Base-by-base conservation (phyloP, 75 land plant genomes). In the Cryptomeria japonica region DNA sequence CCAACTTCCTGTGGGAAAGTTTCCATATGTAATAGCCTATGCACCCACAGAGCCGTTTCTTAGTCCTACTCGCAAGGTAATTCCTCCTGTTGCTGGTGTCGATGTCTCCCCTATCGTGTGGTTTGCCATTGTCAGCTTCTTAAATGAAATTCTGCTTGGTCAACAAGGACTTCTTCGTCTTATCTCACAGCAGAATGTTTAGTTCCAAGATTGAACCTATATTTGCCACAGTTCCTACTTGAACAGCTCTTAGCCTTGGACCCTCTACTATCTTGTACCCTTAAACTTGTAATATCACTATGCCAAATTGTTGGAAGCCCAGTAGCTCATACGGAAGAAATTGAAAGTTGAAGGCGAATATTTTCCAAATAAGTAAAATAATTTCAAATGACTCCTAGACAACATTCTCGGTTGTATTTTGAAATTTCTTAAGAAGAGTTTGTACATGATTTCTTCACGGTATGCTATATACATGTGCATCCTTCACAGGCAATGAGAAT, bases 31-130 rank as follows among this genome's bases (percentile, higher is more conserved):
- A 13, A 87, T 98, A 25, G 99, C 96, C n/a, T 97, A 93, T 90
- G 97, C 96, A 22, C 99, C 99, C 3, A 98, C 97, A 0, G 97
- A 97, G 84, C 99, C 97, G 55, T 64, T 98, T 56, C 93, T 97
- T 5, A 89, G 83, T n/a, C 92, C 89, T 14, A 97, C 99, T 1
- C 84, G 99, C 84, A 96, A 94, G 89, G 83, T 97, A 76, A 97
- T 98, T 85, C 97, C 96, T 12, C 99, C 99, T 31, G 93, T 98
- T 42, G 99, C 94, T 6, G 99, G 99, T 14, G 99, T 98, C 51
- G 99, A 98, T 92, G 95, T 98, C 22, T 91, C 98, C 25, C 99
- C 98, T 25, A 96, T 98, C 1, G 95, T 97, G 13, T 98, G 99
- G 99, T 94, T 98, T 88, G 99, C 95, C 3, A 87, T 98, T 87